Conservation (phyloP, 805 yeast species). For the Saccharomycopsis olivae region DNA sequence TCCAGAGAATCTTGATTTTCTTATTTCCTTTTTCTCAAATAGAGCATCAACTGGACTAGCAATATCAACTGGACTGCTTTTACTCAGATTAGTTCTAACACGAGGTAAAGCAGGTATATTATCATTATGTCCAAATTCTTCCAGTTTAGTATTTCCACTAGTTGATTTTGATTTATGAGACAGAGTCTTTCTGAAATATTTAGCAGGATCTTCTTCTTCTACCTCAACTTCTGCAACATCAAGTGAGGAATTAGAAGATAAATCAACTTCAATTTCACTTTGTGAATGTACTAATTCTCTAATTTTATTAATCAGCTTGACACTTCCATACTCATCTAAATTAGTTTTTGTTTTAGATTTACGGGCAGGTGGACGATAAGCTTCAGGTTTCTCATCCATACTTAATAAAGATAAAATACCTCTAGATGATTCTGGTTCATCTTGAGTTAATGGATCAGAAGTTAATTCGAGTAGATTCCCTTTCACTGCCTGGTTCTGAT, state of each 20-base stretch:
- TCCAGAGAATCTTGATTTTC: conserved; percentile 5
- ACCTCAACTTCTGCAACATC: conserved; percentile 13
- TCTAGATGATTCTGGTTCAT: no score
- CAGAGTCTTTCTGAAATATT: conserved; percentile 13
- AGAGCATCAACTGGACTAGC: conserved; percentile 15
- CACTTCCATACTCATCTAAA: conserved; percentile 1
- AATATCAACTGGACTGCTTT: background rate
- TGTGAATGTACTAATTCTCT: conserved; percentile 14
- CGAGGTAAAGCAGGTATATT: conserved; percentile 7
- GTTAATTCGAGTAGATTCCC: no score
- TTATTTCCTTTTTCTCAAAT: conserved; percentile 7
- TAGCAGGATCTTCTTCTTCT: conserved; percentile 17
- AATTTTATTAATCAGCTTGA: conserved; percentile 4
- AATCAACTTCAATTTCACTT: conserved; percentile 15
- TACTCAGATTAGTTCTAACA: background rate
- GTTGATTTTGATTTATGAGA: background rate
- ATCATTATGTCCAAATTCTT: conserved; percentile 7
- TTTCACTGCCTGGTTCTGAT: no score
- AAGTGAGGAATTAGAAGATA: conserved; percentile 9
- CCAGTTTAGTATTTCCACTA: background rate
- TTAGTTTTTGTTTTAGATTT: no score
- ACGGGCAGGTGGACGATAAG: background rate
- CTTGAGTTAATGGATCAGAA: no score
- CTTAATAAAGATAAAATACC: no score
- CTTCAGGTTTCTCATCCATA: no score